Evolutionary conservation across 768 basidiomycete species (phyloP), one percentile per base, ranked within the genome.

Genomic region (Collybia mongolica): DNA sequence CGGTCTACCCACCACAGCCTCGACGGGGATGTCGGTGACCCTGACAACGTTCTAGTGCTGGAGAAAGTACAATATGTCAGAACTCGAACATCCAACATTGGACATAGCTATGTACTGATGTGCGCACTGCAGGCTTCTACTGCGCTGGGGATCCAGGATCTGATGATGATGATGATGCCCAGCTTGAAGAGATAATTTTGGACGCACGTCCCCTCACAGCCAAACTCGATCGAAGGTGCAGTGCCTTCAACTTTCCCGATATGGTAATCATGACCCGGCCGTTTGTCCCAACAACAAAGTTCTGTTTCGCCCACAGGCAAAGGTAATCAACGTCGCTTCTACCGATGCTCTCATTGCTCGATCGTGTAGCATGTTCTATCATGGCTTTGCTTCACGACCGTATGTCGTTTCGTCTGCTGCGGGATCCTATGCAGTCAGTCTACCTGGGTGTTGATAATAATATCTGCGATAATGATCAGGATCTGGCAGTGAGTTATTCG

Each of bases 181-280:
- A 49, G 48, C 54, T 59, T 54, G 53, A n/a, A n/a, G n/a, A 54
- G 57, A 57, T 60, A 55, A 49, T 55, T 48, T 55, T 57, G 52
- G 54, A 42, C 56, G 59, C 59, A 56, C 52, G 58, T 26, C 54
- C 46, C 53, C 44, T 48, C 39, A 35, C 32, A 42, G 17, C 38
- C 46, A 41, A 53, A 48, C 55, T 54, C 51, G 58, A 57, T 60
- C 53, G 53, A 47, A 55, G 52, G 54, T 42, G 49, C 52, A 58
- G 51, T 53, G 48, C 68, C 58, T 71, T 72, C 59, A 72, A 39
- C 32, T 35, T 71, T 55, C 69, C 66, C 52, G 43, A 64, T 68
- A 51, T 49, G 66, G 71, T 14, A 68, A 5, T 17, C 49, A 53
- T 56, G 70, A 68, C 60, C 70, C 70, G 66, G 50, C 65, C 66